Base-by-base conservation (phyloP, 148 eudicot species). In the Pharnaceum exiguum region DNA sequence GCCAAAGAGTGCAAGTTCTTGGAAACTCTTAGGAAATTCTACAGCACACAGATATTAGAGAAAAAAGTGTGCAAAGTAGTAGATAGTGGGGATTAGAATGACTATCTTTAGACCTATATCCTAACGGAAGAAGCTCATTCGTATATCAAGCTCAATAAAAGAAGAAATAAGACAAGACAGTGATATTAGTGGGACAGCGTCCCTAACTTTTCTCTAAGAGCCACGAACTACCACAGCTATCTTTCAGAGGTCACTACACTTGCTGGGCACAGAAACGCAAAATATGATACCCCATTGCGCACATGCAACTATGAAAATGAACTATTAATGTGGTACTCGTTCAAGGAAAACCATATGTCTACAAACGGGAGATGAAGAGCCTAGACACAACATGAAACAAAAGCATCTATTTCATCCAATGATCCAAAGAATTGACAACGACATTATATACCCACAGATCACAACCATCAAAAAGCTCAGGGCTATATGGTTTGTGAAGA, bases 1-100 rank as follows among this genome's bases (percentile, higher is more conserved):
- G 67, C 56, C 62, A 61, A 68, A 12, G 16, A 68, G 8, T 36
- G 55, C 60, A 68, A 24, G 48, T 68, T 60, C 72, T 45, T 32
- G 11, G 60, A 53, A 61, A 47, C 49, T 46, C 55, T 7, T 5
- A 18, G 30, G 15, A 37, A 37, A 9, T 21, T 18, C 43, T 56
- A 19, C 54, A 45, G 18, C 18, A 35, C 35, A 18, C 17, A 43
- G 16, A 16, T 33, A 36, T 28, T 56, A 24, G 45, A 7, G 7
- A 40, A 26, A 5, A n/a, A 21, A 58, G 13, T 51, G 31, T 28
- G 17, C 58, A 38, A 50, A 32, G 30, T 40, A 40, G 32, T 15
- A 19, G 19, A 22, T 33, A 36, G 1, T 39, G 7, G 22, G 15
- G 31, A 22, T 15, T 28, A 3, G 7, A 10, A 26, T 22, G 43